Evolutionary conservation across 495 filamentous ascomycete genomes (phyloP), one percentile per base, ranked within the genome.

Genomic region (Penicillium flavigenum): DNA sequence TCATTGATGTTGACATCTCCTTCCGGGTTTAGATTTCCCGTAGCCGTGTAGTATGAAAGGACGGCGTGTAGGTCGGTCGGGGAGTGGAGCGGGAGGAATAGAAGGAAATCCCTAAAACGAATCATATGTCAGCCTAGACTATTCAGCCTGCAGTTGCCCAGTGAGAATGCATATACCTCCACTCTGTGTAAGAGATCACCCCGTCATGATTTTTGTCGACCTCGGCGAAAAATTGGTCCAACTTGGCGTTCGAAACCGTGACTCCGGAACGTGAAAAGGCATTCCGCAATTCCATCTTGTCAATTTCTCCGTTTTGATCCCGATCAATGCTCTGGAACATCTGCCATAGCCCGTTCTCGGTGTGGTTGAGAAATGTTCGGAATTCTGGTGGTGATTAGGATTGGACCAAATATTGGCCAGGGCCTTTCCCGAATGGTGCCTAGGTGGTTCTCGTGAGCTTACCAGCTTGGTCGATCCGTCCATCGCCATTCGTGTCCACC

Each of bases 1-100:
- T 94, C 90, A 76, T 94, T 91, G 76, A 98, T 86, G 61, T 89
- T 80, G 61, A 94, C 92, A 80, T 98, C 94, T 67, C 94, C 94
- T 81, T 98, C 94, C 54, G 89, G 77, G 71, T 92, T 96, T 67
- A 98, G 79, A 72, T 88, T 92, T 66, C 95, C 86, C 62, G 94
- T 89, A 22, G 91, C 88, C 36, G 88, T 86, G 73, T 96, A 98
- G 74, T 96, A 98, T 52, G 90, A 91, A 56, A 97, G 79, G 39
- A 96, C 89, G 49, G 91, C 87, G 66, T 84, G 84, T n/a, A 98
- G 77, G 59, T 86, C 84, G 38, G 89, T 83, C 44, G 73, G 61
- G 24, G 80, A 81, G 45, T 83, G 77, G 32, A 88, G 83, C 32
- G 94, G 92, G 58, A 98, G 87, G 74, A 98, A 98, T 47, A 98